phyloP scores from a whole-genome alignment of 352 stramenopile species.

The Elongisporangium senticosum region DNA sequence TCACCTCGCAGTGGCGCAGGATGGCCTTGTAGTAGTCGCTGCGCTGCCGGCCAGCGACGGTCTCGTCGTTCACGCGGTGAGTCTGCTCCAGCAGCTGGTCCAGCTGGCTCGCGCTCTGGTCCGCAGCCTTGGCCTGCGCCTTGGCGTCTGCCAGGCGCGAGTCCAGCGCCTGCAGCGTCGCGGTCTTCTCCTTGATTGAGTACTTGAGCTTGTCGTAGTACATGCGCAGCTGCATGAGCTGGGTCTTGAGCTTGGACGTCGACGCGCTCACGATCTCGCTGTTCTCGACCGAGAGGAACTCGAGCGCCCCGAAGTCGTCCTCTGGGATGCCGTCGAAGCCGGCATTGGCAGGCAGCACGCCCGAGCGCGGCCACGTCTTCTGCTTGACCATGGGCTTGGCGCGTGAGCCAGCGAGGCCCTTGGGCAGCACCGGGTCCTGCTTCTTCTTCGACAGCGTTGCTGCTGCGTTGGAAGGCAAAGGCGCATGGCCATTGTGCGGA shows the following conservation, averaged over 20 bases:
- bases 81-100: conserved; percentile 69
- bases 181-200: conserved; percentile 41
- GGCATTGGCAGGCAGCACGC: neutral
- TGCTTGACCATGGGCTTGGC: neutral
- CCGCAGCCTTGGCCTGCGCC: conserved; percentile 31
- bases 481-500: neutral
- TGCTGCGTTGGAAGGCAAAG: neutral
- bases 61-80: conserved; percentile 50
- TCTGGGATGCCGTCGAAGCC: conserved; percentile 19
- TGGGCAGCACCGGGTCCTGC: conserved; percentile 8
- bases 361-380: neutral
- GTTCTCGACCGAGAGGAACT: conserved; percentile 57
- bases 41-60: conserved; percentile 49
- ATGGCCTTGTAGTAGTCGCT: conserved; percentile 82
- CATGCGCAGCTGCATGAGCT: conserved; percentile 64
- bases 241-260: conserved; percentile 44
- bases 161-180: conserved; percentile 41
- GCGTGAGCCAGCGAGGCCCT: conserved; percentile 8
- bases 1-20: conserved; percentile 70
- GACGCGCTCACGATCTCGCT: conserved; percentile 45
- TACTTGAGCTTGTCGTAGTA: conserved; percentile 79
- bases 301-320: conserved; percentile 45
- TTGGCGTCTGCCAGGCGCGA: conserved; percentile 53
- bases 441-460: neutral
- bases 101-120: conserved; percentile 44